These are phyloP conservation scores for Aspergillus piperis DNA, from an alignment of 2,329 filamentous ascomycete species.

Conservation along the genomic window DNA sequence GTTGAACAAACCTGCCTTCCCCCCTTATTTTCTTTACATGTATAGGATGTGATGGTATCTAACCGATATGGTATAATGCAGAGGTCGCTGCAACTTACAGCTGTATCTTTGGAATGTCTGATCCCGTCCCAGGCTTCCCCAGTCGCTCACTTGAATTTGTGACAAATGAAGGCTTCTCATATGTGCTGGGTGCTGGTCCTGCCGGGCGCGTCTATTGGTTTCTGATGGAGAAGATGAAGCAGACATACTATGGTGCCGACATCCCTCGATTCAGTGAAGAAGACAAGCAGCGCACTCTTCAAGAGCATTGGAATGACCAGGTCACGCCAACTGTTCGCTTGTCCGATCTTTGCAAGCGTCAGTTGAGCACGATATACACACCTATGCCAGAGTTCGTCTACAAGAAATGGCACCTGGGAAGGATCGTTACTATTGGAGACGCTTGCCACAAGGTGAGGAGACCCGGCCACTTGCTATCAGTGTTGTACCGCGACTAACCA, in stretches of 20 bases:
- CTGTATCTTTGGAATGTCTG: slow-evolving; percentile 8
- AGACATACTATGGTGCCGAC: slow-evolving; percentile 19
- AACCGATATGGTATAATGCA: not conserved
- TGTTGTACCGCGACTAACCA: not conserved
- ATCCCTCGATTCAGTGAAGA: slow-evolving; percentile 26
- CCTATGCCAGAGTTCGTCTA: slow-evolving; percentile 24
- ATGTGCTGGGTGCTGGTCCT: slow-evolving; percentile 21
- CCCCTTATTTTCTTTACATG: not conserved
- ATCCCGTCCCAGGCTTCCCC: slow-evolving; percentile 10
- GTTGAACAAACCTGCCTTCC: not conserved
- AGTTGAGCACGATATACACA: slow-evolving; percentile 16
- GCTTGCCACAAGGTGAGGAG: slow-evolving; percentile 33
- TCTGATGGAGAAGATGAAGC: slow-evolving; percentile 21
- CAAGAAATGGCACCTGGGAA: slow-evolving; percentile 27
- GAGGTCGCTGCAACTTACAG: not conserved
- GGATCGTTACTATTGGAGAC: slow-evolving; percentile 33
- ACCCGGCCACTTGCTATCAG: not conserved
- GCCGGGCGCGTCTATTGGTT: slow-evolving; percentile 29
- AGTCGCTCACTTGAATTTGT: slow-evolving; percentile 17
- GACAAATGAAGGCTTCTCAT: slow-evolving; percentile 23
- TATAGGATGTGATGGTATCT: not conserved
- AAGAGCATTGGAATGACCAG: slow-evolving; percentile 18
- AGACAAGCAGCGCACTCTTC: slow-evolving; percentile 20
- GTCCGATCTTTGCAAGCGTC: slow-evolving; percentile 23
- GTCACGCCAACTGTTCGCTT: slow-evolving; percentile 25